Evolutionary conservation across 2,329 filamentous ascomycete species (phyloP), one percentile per base, ranked within the genome.

Genomic region (Tolypocladium inflatum): DNA sequence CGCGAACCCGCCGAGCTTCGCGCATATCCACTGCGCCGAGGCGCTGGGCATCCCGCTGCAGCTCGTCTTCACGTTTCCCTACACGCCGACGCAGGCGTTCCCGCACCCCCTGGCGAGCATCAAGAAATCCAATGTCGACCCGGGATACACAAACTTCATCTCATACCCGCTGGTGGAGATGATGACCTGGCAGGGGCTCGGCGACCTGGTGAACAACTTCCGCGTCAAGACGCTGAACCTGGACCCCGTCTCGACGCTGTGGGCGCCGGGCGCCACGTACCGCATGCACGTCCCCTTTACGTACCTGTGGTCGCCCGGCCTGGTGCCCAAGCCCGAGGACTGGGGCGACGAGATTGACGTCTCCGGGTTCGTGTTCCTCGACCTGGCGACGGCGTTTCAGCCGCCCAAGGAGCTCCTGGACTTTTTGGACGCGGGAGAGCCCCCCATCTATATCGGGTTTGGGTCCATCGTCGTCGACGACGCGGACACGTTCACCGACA

Each of bases 101-200:
- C 88, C 89, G 0, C 89, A 93, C 67, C 89, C 90, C 0, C 70
- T 93, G 55, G 88, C 89, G 11, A 90, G 85, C 66, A 87, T 93
- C 70, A 89, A 87, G 66, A 81, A 80, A 60, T 84, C 81, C 19
- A 90, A 90, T 62, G 82, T 90, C 10, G 87, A 91, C 64, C 78
- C 82, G 1, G 84, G 83, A 23, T 89, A 90, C 67, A 84, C 86
- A 15, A 94, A 93, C 70, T 91, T 90, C 67, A 90, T 93, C 69
- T 88, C 84, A 2, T 94, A 92, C 67, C 85, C 88, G 0, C 73
- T 93, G 41, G 88, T 93, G 1, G 89, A 93, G 68, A 87, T 90
- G 83, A 90, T 93, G 81, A 88, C 91, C 1, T 96, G 91, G 91
- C 91, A 96, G 71, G 92, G 91, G 0, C 77, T 93, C 0, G 89